Evolutionary conservation across 2,329 filamentous ascomycete genomes (phyloP).

Genomic region (Didymosphaeria variabile): DNA sequence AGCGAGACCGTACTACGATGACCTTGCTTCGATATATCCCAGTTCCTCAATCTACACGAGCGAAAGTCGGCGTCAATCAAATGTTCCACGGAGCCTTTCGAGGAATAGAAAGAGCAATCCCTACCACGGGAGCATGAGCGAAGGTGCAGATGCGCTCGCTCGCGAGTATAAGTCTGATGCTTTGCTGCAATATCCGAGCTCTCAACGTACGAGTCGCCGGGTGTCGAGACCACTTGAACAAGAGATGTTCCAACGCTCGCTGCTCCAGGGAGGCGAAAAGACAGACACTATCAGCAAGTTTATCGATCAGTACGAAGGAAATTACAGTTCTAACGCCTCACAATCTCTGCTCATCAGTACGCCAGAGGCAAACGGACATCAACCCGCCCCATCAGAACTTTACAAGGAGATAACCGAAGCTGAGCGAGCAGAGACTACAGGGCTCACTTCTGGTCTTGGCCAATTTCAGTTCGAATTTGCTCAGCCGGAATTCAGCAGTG

Average conservation of each 20-base stretch:
- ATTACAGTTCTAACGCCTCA: slow-evolving; percentile 18
- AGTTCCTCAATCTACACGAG: slow-evolving; percentile 44
- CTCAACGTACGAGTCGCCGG: slow-evolving; percentile 21
- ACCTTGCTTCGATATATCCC: slow-evolving; percentile 39
- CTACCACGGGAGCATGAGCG: slow-evolving; percentile 29
- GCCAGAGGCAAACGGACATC: not conserved
- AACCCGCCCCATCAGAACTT: not conserved
- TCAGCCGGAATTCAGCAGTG: not conserved
- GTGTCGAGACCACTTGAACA: slow-evolving; percentile 25
- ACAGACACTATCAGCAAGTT: slow-evolving; percentile 46
- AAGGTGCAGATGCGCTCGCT: slow-evolving; percentile 22
- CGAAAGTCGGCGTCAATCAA: slow-evolving; percentile 32
- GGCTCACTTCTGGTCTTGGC: slow-evolving; percentile 24
- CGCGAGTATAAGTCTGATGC: slow-evolving; percentile 27
- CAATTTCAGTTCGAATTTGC: slow-evolving; percentile 39
- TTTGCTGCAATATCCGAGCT: slow-evolving; percentile 24
- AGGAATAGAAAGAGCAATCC: slow-evolving; percentile 34
- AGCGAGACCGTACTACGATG: slow-evolving; percentile 40
- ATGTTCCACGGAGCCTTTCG: slow-evolving; percentile 29
- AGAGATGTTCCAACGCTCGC: slow-evolving; percentile 25
- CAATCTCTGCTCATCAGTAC: slow-evolving; percentile 9
- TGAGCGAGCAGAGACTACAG: slow-evolving; percentile 12
- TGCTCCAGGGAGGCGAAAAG: slow-evolving; percentile 28
- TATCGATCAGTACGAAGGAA: slow-evolving; percentile 40
- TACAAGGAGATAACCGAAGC: not conserved